A percentile compares a stretch with the other conserved stretches of the same genome.
Conservation (phyloP, 2,329 filamentous ascomycete species). For the Verticillium tricorpus region DNA sequence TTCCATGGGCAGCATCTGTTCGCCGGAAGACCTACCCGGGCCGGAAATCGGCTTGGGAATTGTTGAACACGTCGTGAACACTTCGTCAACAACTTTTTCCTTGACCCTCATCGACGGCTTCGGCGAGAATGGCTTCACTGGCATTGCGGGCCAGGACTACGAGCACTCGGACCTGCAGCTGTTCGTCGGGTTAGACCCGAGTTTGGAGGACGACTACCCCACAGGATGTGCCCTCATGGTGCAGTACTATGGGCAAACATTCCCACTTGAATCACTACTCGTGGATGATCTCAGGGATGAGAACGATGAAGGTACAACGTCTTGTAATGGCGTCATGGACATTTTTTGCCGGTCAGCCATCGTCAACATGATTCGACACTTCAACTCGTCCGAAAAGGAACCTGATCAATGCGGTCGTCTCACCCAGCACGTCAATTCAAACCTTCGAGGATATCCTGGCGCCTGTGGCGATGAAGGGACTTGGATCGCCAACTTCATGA, state of each 20-base stretch:
- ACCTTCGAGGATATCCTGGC: neutral
- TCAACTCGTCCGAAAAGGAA: neutral
- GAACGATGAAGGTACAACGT: conserved; percentile 1
- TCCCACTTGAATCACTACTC: neutral
- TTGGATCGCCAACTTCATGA: conserved; percentile 5
- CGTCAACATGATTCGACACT: conserved; percentile 1
- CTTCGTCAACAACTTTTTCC: neutral
- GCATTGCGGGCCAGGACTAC: neutral
- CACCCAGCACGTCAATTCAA: conserved; percentile 2
- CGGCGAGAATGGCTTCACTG: conserved; percentile 16
- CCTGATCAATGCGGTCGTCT: neutral
- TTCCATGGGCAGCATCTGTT: conserved; percentile 1
- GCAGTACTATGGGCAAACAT: conserved; percentile 6
- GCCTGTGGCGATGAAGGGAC: conserved; percentile 1
- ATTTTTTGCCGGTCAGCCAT: neutral
- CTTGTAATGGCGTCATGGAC: conserved; percentile 3
- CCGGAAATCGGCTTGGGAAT: conserved; percentile 1
- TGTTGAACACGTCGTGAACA: neutral
- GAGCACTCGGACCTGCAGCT: conserved; percentile 6
- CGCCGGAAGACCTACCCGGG: neutral
- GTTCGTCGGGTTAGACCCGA: conserved; percentile 2
- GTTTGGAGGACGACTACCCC: neutral
- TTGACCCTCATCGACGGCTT: conserved; percentile 17
- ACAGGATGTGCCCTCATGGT: conserved; percentile 7
- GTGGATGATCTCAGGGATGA: neutral